phyloP scores from a whole-genome alignment of 192 early-diverging fungal species.

The Kappamyces sp. region DNA sequence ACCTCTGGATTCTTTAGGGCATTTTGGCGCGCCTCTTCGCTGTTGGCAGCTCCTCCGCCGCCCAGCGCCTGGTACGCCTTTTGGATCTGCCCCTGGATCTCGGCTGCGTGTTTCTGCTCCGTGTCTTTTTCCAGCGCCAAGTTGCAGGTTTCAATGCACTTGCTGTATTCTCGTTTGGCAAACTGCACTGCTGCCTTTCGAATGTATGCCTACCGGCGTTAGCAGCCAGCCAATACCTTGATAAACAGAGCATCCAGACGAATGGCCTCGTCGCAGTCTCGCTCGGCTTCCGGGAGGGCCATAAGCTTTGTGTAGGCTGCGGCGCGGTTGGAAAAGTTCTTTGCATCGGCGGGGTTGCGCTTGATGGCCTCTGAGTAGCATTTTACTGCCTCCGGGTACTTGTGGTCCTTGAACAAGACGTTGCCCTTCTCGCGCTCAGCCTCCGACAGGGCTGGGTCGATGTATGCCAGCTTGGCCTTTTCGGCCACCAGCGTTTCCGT shows the following conservation, averaged over 20 bases:
- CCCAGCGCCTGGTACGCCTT: conserved; percentile 73
- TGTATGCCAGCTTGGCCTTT: conserved; percentile 80
- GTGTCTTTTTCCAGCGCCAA: conserved; percentile 70
- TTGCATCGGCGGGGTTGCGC: conserved; percentile 83
- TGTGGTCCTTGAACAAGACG: conserved; percentile 81
- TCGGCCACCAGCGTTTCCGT: conserved; percentile 74
- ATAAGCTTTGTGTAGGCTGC: conserved; percentile 92
- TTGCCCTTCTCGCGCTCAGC: conserved; percentile 93
- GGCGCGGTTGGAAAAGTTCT: conserved; percentile 93
- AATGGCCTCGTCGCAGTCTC: conserved; percentile 89
- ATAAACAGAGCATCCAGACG: conserved; percentile 79
- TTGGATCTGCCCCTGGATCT: conserved; percentile 74
- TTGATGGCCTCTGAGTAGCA: conserved; percentile 96
- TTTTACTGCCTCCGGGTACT: conserved; percentile 81
- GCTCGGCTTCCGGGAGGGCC: conserved; percentile 88
- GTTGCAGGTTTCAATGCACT: conserved; percentile 75
- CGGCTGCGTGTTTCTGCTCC: conserved; percentile 75
- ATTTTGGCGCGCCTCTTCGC: conserved; percentile 72
- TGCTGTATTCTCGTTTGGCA: conserved; percentile 81
- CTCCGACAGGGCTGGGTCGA: conserved; percentile 71
- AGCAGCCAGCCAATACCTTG: conserved; percentile 35
- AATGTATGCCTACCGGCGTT: conserved; percentile 62
- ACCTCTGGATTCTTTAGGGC: conserved; percentile 94
- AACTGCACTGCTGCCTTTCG: conserved; percentile 89
- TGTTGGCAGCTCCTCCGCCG: conserved; percentile 45